Evolutionary conservation across 805 yeast genomes (phyloP).

Genomic region (Jamesozyma lodderae): DNA sequence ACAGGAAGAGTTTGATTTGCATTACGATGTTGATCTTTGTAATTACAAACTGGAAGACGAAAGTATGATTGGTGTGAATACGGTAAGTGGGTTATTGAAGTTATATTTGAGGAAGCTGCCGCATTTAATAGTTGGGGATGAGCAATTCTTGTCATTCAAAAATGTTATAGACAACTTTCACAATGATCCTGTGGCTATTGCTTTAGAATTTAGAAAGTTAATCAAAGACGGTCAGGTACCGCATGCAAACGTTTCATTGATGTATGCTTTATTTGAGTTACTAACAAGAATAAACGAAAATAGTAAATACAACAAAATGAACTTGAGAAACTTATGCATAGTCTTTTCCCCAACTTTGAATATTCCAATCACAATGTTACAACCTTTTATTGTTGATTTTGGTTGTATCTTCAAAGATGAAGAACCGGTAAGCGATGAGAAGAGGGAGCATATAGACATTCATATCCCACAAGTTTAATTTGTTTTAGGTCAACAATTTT

Average conservation of each 20-base stretch:
- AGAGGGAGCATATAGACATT: slow-evolving; percentile 43
- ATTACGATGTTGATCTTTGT: slow-evolving; percentile 60
- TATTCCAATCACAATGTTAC: slow-evolving; percentile 52
- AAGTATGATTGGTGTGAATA: slow-evolving; percentile 57
- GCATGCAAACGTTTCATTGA: slow-evolving; percentile 45
- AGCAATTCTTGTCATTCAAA: slow-evolving; percentile 34
- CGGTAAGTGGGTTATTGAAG: slow-evolving; percentile 79
- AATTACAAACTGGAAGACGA: slow-evolving; percentile 23
- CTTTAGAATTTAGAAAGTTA: slow-evolving; percentile 30
- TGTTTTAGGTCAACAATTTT: too few species aligned
- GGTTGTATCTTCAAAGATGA: slow-evolving; percentile 50
- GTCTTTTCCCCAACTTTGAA: slow-evolving; percentile 77
- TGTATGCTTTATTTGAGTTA: slow-evolving; percentile 59
- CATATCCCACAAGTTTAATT: slow-evolving; percentile 40
- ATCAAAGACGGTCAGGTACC: slow-evolving; percentile 35
- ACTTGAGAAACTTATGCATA: slow-evolving; percentile 64
- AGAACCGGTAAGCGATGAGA: slow-evolving; percentile 32
- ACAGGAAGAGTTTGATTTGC: slow-evolving; percentile 58
- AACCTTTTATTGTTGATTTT: slow-evolving; percentile 53
- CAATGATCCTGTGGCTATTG: slow-evolving; percentile 23
- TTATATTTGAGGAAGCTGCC: slow-evolving; percentile 75
- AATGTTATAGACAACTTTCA: slow-evolving; percentile 28
- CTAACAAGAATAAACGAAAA: slow-evolving; percentile 55
- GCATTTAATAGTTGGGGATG: slow-evolving; percentile 53
- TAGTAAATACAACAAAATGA: slow-evolving; percentile 70